phyloP scores from a whole-genome alignment of 108 stramenopile genomes.

The Tribonema minus region DNA sequence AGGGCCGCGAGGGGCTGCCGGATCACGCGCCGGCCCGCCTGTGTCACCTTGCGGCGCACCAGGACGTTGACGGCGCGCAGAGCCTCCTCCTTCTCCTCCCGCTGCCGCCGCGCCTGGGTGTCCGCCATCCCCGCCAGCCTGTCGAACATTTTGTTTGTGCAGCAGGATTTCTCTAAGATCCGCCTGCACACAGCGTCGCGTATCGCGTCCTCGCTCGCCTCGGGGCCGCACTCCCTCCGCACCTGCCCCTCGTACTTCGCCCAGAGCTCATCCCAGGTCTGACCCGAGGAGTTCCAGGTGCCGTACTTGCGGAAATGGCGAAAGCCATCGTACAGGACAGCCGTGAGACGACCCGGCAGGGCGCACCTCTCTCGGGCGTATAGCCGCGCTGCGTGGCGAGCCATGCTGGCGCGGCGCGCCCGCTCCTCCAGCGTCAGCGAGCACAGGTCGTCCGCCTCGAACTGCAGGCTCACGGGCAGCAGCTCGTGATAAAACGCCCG shows the following conservation, averaged over 20 bases:
- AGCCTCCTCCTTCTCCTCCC: too few relatives aligned
- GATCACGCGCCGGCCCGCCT: too few relatives aligned
- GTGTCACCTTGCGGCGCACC: too few relatives aligned
- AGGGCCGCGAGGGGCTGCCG: too few relatives aligned
- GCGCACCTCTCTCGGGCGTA: slow-evolving; percentile 81
- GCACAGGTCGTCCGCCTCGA: slow-evolving; percentile 2
- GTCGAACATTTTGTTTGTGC: slow-evolving; percentile 77
- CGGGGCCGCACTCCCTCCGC: slow-evolving; percentile 41
- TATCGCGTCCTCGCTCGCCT: slow-evolving; percentile 70
- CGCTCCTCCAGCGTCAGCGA: slow-evolving; percentile 61
- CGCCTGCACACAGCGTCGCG: slow-evolving; percentile 72
- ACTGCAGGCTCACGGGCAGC: slow-evolving; percentile 28
- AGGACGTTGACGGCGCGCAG: too few relatives aligned
- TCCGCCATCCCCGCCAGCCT: slow-evolving; percentile 22
- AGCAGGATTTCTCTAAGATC: slow-evolving; percentile 78
- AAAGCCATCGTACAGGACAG: slow-evolving; percentile 79
- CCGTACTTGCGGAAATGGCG: slow-evolving; percentile 73
- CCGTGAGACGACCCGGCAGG: slow-evolving; percentile 71
- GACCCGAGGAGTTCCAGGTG: slow-evolving; percentile 70
- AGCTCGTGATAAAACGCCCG: slow-evolving; percentile 38
- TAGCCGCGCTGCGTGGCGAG: slow-evolving; percentile 80
- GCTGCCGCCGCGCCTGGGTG: too few relatives aligned
- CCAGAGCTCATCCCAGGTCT: slow-evolving; percentile 89
- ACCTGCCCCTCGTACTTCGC: slow-evolving; percentile 78
- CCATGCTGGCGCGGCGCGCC: slow-evolving; percentile 82